Percentiles rank a stretch among this genome's conserved stretches.
Conservation (phyloP, 306 rosid genomes). For the Bauhinia variegata region DNA sequence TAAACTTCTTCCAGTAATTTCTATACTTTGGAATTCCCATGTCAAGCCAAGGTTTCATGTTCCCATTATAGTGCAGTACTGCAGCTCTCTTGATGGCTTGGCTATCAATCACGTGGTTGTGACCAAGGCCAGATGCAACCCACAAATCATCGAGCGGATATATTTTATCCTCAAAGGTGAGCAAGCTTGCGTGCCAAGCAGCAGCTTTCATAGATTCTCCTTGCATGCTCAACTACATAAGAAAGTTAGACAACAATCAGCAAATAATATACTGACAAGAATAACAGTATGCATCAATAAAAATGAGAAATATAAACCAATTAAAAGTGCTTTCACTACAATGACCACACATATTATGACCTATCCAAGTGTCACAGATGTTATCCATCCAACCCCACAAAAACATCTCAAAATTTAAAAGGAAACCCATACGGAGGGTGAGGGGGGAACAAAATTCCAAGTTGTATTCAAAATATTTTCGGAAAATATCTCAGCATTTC, state of each 20-base stretch:
- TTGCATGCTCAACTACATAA: conserved; percentile 47
- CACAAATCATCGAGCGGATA: conserved; percentile 67
- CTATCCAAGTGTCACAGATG: conserved; percentile 2
- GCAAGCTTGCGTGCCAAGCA: conserved; percentile 80
- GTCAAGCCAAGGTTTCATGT: conserved; percentile 99
- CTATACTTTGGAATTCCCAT: conserved; percentile 87
- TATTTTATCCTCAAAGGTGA: conserved; percentile 66
- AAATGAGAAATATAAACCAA: neutral
- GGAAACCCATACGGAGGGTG: conserved; percentile 5
- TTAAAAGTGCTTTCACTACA: conserved; percentile 7
- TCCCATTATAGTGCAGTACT: conserved; percentile 88
- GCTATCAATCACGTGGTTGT: conserved; percentile 61
- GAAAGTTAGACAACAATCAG: conserved; percentile 36
- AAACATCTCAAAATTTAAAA: neutral
- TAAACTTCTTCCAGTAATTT: conserved; percentile 76
- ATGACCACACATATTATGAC: conserved; percentile 16
- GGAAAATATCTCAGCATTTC: conserved; percentile 22
- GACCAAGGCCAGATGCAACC: conserved; percentile 81
- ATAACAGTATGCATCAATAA: neutral
- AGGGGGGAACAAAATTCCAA: no score
- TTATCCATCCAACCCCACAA: conserved; percentile 18
- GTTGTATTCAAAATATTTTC: no score
- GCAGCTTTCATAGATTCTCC: conserved; percentile 46
- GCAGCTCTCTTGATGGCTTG: conserved; percentile 47
- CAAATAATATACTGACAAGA: conserved; percentile 14